A percentile compares a stretch with the other conserved stretches of the same genome.
Evolutionary conservation across 345 rosid species (phyloP).

Genomic region (Hypericum androsaemum): DNA sequence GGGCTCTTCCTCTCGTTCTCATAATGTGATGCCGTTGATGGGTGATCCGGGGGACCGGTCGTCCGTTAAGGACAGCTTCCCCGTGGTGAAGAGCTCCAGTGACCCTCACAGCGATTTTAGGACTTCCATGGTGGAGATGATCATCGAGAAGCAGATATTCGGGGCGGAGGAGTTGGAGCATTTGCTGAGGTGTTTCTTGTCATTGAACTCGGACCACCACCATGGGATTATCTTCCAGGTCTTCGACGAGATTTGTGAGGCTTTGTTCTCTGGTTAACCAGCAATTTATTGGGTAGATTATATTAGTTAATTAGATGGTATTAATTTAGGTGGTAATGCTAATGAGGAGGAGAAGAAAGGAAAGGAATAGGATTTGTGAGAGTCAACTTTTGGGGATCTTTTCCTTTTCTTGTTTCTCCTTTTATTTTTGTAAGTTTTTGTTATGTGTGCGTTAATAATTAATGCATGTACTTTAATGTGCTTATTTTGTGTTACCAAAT

Average conservation of each 20-base stretch:
- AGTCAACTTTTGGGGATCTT: too few species aligned
- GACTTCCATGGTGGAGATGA: background rate
- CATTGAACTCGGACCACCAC: background rate
- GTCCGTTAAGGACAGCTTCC: constrained; percentile 54
- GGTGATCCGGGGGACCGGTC: constrained; percentile 13
- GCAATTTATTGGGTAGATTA: too few species aligned
- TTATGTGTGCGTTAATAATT: too few species aligned
- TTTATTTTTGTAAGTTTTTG: too few species aligned
- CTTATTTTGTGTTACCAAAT: too few species aligned
- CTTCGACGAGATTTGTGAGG: background rate
- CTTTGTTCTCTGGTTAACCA: too few species aligned
- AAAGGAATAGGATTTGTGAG: too few species aligned
- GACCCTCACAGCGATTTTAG: constrained; percentile 62
- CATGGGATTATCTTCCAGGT: background rate
- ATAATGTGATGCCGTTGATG: constrained; percentile 15
- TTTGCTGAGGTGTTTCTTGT: background rate
- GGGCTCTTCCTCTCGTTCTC: background rate
- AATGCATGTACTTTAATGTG: too few species aligned
- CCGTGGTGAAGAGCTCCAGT: constrained; percentile 68
- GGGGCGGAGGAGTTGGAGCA: background rate
- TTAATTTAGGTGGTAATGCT: too few species aligned
- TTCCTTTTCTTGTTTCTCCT: too few species aligned
- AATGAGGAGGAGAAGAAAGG: too few species aligned
- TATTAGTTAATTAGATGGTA: too few species aligned
- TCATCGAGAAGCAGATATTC: background rate